A percentile compares a stretch with the other conserved stretches of the same genome.
Evolutionary conservation across 805 yeast genomes (phyloP).

Genomic region (Debaryomyces hansenii): DNA sequence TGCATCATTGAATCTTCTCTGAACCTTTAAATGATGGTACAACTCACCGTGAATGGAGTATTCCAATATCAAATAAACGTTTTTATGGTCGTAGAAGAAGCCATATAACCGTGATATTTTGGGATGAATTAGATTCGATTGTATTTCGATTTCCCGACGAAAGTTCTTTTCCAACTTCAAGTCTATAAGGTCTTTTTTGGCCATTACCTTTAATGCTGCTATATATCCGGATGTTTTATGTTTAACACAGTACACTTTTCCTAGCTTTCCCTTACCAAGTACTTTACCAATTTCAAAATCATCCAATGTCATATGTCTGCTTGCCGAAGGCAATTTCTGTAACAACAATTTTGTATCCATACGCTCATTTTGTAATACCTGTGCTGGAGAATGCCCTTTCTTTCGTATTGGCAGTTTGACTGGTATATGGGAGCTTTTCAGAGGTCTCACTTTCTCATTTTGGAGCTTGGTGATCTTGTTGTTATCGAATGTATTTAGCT

Average conservation of each 20-base stretch:
- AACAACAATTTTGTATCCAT: not conserved
- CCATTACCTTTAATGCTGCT: conserved; percentile 91
- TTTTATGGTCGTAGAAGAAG: conserved; percentile 75
- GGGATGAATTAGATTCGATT: conserved; percentile 73
- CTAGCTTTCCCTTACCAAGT: conserved; percentile 92
- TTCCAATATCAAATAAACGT: conserved; percentile 83
- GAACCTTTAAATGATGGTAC: conserved; percentile 67
- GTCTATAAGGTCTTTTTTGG: conserved; percentile 71
- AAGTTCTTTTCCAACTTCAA: conserved; percentile 82
- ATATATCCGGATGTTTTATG: conserved; percentile 75
- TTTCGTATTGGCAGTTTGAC: conserved; percentile 5
- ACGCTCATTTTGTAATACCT: not conserved
- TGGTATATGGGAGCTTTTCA: conserved; percentile 1
- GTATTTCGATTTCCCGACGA: conserved; percentile 89
- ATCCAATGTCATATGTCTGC: conserved; percentile 27
- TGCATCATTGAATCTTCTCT: conserved; percentile 68
- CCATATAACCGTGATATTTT: conserved; percentile 81
- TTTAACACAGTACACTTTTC: conserved; percentile 84
- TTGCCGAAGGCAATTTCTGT: not conserved
- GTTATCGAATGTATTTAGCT: conserved; percentile 5
- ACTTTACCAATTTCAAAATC: conserved; percentile 88
- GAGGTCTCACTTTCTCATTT: not conserved
- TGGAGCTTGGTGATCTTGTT: not conserved
- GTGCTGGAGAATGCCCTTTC: not conserved
- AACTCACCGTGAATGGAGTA: conserved; percentile 86